Evolutionary conservation across 371 early-diverging fungal species (phyloP), one percentile per base, ranked within the genome.

Genomic region (Zopfochytrium polystomum): DNA sequence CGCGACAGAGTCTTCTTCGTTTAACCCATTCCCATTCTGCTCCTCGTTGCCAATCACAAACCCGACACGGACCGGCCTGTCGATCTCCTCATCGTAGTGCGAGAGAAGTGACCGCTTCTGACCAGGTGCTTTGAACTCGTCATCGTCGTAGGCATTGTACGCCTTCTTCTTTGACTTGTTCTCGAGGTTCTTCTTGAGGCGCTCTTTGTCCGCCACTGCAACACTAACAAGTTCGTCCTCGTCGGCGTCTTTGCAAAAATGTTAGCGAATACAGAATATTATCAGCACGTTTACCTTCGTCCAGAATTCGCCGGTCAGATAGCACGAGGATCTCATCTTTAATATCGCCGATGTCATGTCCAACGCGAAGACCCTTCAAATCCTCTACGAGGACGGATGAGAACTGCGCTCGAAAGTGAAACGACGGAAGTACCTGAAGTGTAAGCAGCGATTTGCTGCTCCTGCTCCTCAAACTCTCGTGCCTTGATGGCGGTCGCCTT

Each of bases 271-370:
- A 2, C 23, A 27, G 6, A 26, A 2, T 9, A 52, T 59, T 49
- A 23, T 23, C 51, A 22, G 34, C 42, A 31, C 38, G 43, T 30
- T 44, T 9, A 63, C 80, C 62, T 80, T 71, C 84, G 55, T 87
- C 91, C 32, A 84, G 67, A 55, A 93, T 88, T 0, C 80, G 81
- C 18, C 81, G 77, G 72, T 96, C 97, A 63, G 91, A 91, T 20
- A 96, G 70, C 0, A 92, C 91, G 58, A 96, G 73, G 49, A 95
- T 89, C 0, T 84, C 80, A 58, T 95, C 96, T 1, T 77, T 79
- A 13, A 95, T 84, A 27, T 89, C 87, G 1, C 80, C 65, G 34
- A 91, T 29, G 43, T 79, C 81, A 67, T 95, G 93, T 0, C 80
- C 87, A 1, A 96, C 92, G 35, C 83, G 76, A 5, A 93, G 63